Evolutionary conservation across 2,329 filamentous ascomycete genomes (phyloP).

Genomic region (Pyrenochaeta sp.): DNA sequence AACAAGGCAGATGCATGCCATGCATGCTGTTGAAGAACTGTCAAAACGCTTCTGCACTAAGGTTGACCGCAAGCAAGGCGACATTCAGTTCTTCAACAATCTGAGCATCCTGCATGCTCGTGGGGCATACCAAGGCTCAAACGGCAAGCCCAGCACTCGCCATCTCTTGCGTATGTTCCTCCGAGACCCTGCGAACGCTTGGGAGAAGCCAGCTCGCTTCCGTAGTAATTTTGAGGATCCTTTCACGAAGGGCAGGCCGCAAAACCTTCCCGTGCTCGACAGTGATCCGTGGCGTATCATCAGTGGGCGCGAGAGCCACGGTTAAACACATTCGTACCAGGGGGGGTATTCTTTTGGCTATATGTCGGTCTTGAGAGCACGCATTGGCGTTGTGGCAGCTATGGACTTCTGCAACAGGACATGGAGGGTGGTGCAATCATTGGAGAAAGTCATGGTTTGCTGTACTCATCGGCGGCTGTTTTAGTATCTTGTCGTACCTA

Average conservation of each 20-base stretch:
- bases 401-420: neutral
- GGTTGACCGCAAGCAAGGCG: slow-evolving; percentile 46
- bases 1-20: slow-evolving; percentile 37
- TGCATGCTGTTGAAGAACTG: slow-evolving; percentile 38
- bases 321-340: slow-evolving; percentile 29
- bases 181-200: slow-evolving; percentile 43
- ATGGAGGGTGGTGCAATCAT: neutral
- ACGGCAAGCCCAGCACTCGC: slow-evolving; percentile 35
- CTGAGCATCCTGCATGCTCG: slow-evolving; percentile 49
- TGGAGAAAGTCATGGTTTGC: neutral
- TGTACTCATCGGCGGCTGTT: slow-evolving; percentile 15
- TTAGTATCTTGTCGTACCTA: slow-evolving; percentile 13
- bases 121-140: slow-evolving; percentile 38
- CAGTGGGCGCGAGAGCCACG: slow-evolving; percentile 50
- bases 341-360: neutral
- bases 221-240: slow-evolving; percentile 43
- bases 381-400: neutral
- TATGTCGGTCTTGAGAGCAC: neutral
- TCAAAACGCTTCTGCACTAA: slow-evolving; percentile 39
- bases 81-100: slow-evolving; percentile 50
- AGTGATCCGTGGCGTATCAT: slow-evolving; percentile 48
- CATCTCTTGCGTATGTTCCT: slow-evolving; percentile 51
- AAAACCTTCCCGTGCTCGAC: slow-evolving; percentile 45
- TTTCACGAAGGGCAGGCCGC: slow-evolving; percentile 38
- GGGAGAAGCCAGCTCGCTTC: slow-evolving; percentile 42